Percentiles rank a stretch among this genome's conserved stretches.
These are phyloP conservation scores for Juncus effusus DNA, from an alignment of 176 grass and related monocot genomes.

Conservation along the genomic window DNA sequence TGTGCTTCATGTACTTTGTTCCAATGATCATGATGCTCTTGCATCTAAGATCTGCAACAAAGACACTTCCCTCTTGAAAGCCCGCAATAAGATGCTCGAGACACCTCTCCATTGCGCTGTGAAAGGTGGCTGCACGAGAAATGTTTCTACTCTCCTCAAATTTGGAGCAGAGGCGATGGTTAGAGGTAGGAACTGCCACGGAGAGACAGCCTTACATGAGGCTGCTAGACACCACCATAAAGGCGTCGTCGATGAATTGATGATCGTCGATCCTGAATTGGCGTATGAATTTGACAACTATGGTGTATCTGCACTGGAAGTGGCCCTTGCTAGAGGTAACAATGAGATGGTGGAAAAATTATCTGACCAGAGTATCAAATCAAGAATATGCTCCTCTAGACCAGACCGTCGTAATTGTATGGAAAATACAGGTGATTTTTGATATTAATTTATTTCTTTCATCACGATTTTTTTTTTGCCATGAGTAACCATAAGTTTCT, in stretches of 20 bases:
- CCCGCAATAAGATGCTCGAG: constrained; percentile 4
- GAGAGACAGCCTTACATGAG: too few relatives aligned
- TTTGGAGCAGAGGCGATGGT: neutral
- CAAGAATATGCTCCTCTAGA: too few relatives aligned
- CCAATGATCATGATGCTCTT: neutral
- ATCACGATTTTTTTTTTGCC: too few relatives aligned
- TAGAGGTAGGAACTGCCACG: neutral
- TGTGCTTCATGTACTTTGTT: neutral
- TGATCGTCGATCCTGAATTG: neutral
- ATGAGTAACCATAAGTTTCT: too few relatives aligned
- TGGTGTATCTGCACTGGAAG: neutral
- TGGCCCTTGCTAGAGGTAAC: too few relatives aligned
- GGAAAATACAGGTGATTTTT: too few relatives aligned
- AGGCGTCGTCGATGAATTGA: neutral
- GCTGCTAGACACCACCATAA: neutral
- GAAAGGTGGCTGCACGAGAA: neutral
- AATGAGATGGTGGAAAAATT: too few relatives aligned
- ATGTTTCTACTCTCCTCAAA: neutral
- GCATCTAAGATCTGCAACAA: neutral
- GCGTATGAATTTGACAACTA: neutral
- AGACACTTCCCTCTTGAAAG: neutral
- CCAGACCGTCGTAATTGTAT: too few relatives aligned
- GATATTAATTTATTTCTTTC: too few relatives aligned
- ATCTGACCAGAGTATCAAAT: too few relatives aligned
- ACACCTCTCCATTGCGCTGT: neutral